phyloP scores from a whole-genome alignment of 2,329 filamentous ascomycete species.

The Microsporum ferrugineum region DNA sequence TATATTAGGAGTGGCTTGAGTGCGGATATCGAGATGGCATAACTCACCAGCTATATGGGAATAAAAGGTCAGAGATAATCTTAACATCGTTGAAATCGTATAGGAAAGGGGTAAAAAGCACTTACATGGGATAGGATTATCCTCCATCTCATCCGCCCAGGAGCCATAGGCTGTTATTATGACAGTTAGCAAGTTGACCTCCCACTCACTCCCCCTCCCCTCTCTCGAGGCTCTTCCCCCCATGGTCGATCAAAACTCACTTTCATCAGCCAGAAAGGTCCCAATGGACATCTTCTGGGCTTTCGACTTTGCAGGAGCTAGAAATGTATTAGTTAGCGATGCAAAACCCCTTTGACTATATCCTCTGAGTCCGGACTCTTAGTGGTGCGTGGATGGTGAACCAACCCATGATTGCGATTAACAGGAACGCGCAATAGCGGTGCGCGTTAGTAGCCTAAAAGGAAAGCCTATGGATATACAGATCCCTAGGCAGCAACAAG shows the following conservation, averaged over 20 bases:
- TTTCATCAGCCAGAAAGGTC: constrained; percentile 85
- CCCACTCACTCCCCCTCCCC: neutral
- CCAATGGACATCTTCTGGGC: constrained; percentile 94
- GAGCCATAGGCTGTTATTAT: constrained; percentile 59
- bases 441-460: constrained; percentile 27
- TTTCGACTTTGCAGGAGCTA: constrained; percentile 88
- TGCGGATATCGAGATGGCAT: neutral
- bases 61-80: neutral
- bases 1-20: constrained; percentile 4
- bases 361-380: neutral
- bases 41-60: constrained; percentile 8
- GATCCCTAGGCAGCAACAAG: constrained; percentile 15
- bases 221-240: neutral
- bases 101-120: constrained; percentile 5
- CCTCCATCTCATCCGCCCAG: constrained; percentile 99
- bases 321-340: constrained; percentile 16
- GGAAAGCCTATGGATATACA: constrained; percentile 17
- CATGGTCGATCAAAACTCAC: constrained; percentile 45
- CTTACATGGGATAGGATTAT: constrained; percentile 63
- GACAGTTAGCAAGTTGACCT: constrained; percentile 18
- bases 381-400: constrained; percentile 12
- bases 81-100: constrained; percentile 6
- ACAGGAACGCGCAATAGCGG: constrained; percentile 28
- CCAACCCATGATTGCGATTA: constrained; percentile 51
- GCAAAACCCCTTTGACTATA: neutral